These are phyloP conservation scores for Micromonas pusilla DNA, from an alignment of 139 green algal species.

Conservation along the genomic window DNA sequence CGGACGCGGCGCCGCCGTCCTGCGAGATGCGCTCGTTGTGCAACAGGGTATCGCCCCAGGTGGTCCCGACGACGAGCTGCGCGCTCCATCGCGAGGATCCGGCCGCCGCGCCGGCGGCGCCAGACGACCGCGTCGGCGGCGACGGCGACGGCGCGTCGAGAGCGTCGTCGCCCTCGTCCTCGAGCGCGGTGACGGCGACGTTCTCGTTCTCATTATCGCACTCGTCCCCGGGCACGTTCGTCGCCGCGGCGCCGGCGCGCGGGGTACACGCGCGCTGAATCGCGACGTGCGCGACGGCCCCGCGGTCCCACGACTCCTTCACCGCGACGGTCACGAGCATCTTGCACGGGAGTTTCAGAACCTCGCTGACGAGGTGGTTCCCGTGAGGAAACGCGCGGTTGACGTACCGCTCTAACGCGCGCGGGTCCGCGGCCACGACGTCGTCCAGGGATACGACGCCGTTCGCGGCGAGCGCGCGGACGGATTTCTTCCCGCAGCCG, in stretches of 20 bases:
- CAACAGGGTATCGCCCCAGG: background rate
- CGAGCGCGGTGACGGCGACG: too few relatives aligned
- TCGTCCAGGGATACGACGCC: background rate
- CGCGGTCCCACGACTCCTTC: background rate
- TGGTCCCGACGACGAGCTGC: background rate
- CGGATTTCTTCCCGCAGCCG: background rate
- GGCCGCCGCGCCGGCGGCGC: too few relatives aligned
- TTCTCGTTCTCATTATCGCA: too few relatives aligned
- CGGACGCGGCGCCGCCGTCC: too few relatives aligned
- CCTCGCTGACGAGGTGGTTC: background rate
- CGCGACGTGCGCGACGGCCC: background rate
- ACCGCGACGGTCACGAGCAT: background rate
- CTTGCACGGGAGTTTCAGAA: background rate
- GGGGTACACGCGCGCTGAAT: background rate
- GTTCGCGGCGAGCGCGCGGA: background rate
- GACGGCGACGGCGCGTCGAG: too few relatives aligned
- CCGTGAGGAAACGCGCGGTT: background rate
- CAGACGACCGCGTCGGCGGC: background rate
- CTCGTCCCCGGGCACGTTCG: too few relatives aligned
- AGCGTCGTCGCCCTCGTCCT: too few relatives aligned
- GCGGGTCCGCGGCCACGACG: background rate
- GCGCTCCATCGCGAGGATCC: too few relatives aligned
- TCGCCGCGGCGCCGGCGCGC: too few relatives aligned
- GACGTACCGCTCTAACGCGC: background rate
- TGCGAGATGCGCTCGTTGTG: background rate